Conservation (phyloP, 805 yeast species). For the Huiozyma naganishii region DNA sequence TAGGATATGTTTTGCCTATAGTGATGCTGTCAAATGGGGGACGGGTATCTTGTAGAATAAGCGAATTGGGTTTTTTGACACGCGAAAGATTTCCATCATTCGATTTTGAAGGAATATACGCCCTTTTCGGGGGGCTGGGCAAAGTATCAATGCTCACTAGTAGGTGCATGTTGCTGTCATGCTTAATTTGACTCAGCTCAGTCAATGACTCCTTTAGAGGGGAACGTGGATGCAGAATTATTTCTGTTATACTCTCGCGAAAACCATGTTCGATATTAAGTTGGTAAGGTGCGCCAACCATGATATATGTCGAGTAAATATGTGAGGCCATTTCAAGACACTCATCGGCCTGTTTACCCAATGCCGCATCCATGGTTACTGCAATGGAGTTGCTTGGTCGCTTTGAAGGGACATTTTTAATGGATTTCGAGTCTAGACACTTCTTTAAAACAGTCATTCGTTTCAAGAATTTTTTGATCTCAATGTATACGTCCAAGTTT, state of each 20-base stretch:
- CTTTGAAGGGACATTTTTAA: slow-evolving; percentile 4
- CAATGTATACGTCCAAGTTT: slow-evolving; percentile 61
- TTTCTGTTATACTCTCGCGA: slow-evolving; percentile 33
- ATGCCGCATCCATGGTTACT: slow-evolving; percentile 29
- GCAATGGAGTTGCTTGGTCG: slow-evolving; percentile 14
- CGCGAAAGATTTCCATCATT: slow-evolving; percentile 3
- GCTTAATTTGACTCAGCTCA: not conserved
- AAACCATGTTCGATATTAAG: slow-evolving; percentile 54
- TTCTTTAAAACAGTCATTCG: slow-evolving; percentile 35
- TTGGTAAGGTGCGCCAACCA: slow-evolving; percentile 56
- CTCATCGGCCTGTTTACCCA: slow-evolving; percentile 38
- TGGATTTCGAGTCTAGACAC: slow-evolving; percentile 23
- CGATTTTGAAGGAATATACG: not conserved
- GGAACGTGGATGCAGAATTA: slow-evolving; percentile 32
- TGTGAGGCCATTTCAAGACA: slow-evolving; percentile 53
- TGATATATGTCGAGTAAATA: slow-evolving; percentile 55
- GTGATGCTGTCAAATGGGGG: not conserved
- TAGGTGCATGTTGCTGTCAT: not conserved
- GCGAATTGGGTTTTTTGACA: not conserved
- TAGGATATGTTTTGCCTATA: not conserved
- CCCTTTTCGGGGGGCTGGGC: not conserved
- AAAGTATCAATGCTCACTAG: too few relatives aligned
- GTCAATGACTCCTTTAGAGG: slow-evolving; percentile 12
- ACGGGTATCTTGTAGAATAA: not conserved
- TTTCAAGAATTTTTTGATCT: slow-evolving; percentile 42